A percentile compares a stretch with the other conserved stretches of the same genome.
phyloP scores from a whole-genome alignment of 352 stramenopile genomes.

The Pythium dissimile region DNA sequence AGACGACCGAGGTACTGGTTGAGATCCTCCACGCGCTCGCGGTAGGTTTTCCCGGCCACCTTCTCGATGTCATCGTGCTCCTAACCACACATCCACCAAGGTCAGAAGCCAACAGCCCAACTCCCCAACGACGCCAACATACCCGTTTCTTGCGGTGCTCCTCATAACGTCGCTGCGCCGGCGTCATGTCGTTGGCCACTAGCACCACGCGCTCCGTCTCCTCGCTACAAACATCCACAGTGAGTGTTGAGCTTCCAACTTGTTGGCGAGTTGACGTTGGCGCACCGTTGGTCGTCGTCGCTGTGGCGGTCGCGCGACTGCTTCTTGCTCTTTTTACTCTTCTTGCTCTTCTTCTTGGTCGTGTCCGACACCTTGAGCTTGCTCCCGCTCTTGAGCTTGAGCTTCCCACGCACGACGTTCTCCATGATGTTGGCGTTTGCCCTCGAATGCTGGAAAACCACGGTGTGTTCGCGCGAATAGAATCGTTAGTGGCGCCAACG shows the following conservation, averaged over 20 bases:
- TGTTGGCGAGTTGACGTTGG: background rate
- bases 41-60: conserved; percentile 83
- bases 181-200: conserved; percentile 54
- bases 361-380: conserved; percentile 61
- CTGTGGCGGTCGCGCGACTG: conserved; percentile 16
- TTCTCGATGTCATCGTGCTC: conserved; percentile 88
- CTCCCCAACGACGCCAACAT: conserved; percentile 17
- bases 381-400: conserved; percentile 68
- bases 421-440: conserved; percentile 45
- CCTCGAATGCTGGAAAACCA: background rate
- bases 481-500: too few relatives aligned
- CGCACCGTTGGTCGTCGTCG: conserved; percentile 9
- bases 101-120: background rate
- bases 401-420: conserved; percentile 80
- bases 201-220: conserved; percentile 23
- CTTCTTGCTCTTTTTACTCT: conserved; percentile 41
- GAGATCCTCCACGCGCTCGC: conserved; percentile 94
- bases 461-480: too few relatives aligned
- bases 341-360: conserved; percentile 48
- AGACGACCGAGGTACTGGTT: conserved; percentile 94
- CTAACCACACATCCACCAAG: conserved; percentile 18
- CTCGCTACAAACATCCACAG: too few relatives aligned
- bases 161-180: conserved; percentile 71
- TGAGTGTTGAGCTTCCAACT: too few relatives aligned
- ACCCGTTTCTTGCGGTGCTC: conserved; percentile 80